Evolutionary conservation across 2,329 filamentous ascomycete species (phyloP).

Genomic region (Hymenoscyphus scutula): DNA sequence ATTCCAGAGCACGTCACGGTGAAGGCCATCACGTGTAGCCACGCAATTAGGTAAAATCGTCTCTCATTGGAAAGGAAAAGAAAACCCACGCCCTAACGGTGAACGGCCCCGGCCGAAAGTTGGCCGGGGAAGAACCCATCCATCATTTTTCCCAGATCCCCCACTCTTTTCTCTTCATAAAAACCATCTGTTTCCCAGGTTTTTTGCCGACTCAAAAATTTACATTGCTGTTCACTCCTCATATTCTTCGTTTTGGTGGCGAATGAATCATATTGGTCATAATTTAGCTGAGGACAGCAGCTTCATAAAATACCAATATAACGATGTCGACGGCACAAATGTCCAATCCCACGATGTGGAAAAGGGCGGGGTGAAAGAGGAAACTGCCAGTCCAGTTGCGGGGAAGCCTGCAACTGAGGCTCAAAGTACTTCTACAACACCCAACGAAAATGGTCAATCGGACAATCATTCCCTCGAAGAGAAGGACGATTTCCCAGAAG

Average conservation of each 20-base stretch:
- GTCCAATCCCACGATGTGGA: constrained; percentile 20
- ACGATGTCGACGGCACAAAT: constrained; percentile 16
- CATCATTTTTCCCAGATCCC: background rate
- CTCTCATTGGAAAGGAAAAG: background rate
- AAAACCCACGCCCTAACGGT: background rate
- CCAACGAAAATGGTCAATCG: constrained; percentile 21
- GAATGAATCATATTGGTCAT: constrained; percentile 35
- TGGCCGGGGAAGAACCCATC: background rate
- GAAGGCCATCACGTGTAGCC: too few relatives aligned
- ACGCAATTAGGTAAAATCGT: too few relatives aligned
- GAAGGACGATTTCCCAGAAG: constrained; percentile 58
- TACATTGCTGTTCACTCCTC: background rate
- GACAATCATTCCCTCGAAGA: constrained; percentile 25
- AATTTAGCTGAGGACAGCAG: constrained; percentile 42
- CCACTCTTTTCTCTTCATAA: constrained; percentile 12
- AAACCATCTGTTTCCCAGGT: constrained; percentile 8
- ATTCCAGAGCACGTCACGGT: too few relatives aligned
- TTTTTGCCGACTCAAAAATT: background rate
- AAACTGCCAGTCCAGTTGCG: constrained; percentile 8
- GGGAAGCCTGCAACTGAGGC: constrained; percentile 14
- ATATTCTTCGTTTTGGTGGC: constrained; percentile 20
- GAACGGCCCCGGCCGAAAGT: constrained; percentile 6
- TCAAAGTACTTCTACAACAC: constrained; percentile 1
- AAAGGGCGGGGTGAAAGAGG: constrained; percentile 19
- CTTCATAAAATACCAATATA: constrained; percentile 37